Conservation (phyloP, 495 filamentous ascomycete species). For the Chaetomidium leptoderma region DNA sequence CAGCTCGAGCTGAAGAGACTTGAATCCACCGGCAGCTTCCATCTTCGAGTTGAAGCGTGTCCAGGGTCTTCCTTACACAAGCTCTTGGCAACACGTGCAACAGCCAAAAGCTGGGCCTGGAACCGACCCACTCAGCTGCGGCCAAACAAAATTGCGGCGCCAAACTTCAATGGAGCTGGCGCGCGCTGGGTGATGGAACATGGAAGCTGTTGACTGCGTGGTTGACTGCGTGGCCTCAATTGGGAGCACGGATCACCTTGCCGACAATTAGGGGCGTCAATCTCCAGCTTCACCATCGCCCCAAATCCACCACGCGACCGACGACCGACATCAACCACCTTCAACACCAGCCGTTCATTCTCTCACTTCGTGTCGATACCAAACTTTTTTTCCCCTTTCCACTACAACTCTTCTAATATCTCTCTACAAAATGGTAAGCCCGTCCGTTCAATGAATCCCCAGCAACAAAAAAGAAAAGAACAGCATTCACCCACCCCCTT, state of each 20-base stretch:
- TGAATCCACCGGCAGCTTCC: too few relatives aligned
- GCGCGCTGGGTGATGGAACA: neutral
- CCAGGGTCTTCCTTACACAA: neutral
- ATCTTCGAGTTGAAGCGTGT: neutral
- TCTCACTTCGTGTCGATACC: slow-evolving; percentile 27
- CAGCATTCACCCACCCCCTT: neutral
- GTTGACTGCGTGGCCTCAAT: slow-evolving; percentile 40
- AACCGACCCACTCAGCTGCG: neutral
- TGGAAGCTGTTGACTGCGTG: slow-evolving; percentile 32
- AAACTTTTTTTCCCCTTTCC: slow-evolving; percentile 24
- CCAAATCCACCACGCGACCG: slow-evolving; percentile 15
- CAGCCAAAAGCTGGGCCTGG: neutral
- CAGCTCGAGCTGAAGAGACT: too few relatives aligned
- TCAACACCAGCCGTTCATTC: slow-evolving; percentile 14
- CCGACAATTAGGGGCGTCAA: slow-evolving; percentile 25
- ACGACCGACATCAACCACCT: slow-evolving; percentile 21
- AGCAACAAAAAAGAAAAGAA: neutral
- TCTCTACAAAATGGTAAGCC: slow-evolving; percentile 28
- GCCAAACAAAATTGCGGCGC: slow-evolving; percentile 15
- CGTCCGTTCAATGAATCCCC: neutral
- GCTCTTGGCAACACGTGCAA: neutral
- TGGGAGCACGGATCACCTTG: slow-evolving; percentile 30
- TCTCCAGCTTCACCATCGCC: slow-evolving; percentile 18
- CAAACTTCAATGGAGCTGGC: neutral
- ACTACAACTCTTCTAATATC: slow-evolving; percentile 26